Conservation (phyloP, 208 protist genomes). For the Leishmania gerbilli region DNA sequence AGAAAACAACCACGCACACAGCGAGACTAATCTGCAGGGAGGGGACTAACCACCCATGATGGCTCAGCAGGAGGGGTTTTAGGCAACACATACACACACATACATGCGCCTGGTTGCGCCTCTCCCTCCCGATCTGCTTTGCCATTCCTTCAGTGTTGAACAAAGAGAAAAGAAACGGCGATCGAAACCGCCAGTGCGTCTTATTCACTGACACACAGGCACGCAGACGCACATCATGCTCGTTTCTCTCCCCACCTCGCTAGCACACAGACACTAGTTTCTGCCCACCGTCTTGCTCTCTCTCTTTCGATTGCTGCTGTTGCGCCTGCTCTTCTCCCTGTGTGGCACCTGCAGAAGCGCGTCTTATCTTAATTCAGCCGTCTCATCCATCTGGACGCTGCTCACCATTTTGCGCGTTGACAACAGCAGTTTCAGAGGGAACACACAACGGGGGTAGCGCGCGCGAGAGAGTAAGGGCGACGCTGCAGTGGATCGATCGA, state of each 20-base stretch:
- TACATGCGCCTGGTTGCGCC: background rate
- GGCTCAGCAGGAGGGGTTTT: background rate
- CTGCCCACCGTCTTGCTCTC: background rate
- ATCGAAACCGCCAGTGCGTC: background rate
- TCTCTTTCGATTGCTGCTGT: background rate
- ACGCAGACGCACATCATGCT: background rate
- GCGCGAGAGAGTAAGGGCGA: background rate
- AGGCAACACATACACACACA: background rate
- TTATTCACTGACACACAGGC: background rate
- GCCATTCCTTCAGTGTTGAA: background rate
- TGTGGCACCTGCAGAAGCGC: background rate
- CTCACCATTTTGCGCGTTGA: background rate
- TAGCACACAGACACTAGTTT: background rate
- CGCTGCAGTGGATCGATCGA: conserved; percentile 4
- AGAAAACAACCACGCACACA: background rate
- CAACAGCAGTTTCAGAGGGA: background rate
- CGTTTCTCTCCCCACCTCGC: background rate
- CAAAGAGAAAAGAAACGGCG: background rate
- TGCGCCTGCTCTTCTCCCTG: background rate
- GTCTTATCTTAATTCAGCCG: background rate
- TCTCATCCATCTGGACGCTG: background rate
- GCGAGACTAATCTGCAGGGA: background rate
- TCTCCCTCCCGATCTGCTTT: background rate
- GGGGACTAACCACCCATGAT: background rate
- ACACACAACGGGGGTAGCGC: background rate